These are phyloP conservation scores for Aspergillus eucalypticola DNA, from an alignment of 2,329 filamentous ascomycete species.

Conservation along the genomic window DNA sequence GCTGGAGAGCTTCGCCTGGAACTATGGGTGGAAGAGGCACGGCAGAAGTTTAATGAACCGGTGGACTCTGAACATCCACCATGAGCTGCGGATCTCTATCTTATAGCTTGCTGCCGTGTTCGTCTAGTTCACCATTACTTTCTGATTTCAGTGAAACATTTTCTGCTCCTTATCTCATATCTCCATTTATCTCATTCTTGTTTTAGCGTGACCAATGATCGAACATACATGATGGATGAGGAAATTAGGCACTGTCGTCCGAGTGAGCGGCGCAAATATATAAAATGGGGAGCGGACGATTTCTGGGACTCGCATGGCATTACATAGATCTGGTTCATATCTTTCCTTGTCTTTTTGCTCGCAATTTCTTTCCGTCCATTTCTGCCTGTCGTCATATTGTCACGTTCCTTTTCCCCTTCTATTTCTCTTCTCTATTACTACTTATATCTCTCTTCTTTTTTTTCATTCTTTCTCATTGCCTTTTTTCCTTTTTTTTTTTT, in stretches of 20 bases:
- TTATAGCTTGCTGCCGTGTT: constrained; percentile 10
- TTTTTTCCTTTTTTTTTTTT: constrained; percentile 24
- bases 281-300: constrained; percentile 41
- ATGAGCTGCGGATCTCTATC: constrained; percentile 25
- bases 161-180: constrained; percentile 22
- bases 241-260: constrained; percentile 36
- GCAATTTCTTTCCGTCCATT: constrained; percentile 17
- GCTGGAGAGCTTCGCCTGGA: constrained; percentile 67
- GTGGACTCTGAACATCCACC: constrained; percentile 39
- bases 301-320: constrained; percentile 43
- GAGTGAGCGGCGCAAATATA: constrained; percentile 40
- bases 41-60: constrained; percentile 52
- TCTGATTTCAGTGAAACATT: constrained; percentile 16
- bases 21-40: constrained; percentile 68
- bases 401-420: constrained; percentile 20
- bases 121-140: constrained; percentile 16
- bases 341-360: constrained; percentile 27
- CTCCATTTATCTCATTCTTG: constrained; percentile 33
- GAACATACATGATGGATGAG: constrained; percentile 44
- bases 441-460: constrained; percentile 21
- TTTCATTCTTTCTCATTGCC: constrained; percentile 18
- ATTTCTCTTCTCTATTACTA: constrained; percentile 17
- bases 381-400: constrained; percentile 11
- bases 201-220: constrained; percentile 45
- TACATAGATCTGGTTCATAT: constrained; percentile 42